Evolutionary conservation across 352 stramenopile species (phyloP), one percentile per base, ranked within the genome.

Genomic region (Pythium volutum): DNA sequence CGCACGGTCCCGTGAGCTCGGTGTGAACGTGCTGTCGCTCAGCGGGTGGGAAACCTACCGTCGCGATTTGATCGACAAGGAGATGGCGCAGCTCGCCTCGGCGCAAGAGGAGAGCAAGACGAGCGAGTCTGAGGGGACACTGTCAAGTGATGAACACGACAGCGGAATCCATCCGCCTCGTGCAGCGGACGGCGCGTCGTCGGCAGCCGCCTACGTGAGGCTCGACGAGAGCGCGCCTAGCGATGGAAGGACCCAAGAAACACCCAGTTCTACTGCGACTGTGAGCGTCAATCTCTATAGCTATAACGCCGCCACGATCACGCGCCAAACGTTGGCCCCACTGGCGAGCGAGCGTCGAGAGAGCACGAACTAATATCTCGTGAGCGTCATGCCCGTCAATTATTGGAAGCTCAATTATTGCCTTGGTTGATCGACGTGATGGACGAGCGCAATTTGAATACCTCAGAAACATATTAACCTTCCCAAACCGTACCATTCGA

Each of bases 1-100:
- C 4, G 45, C 45, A 15, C 43, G 45, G 16, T 45, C 55, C 4
- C 25, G 29, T 5, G 33, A 33, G 23, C 34, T 62, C 8, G 55
- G 45, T 0, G 55, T 62, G 20, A 62, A 62, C 29, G 3, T 34
- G 20, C 23, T 62, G 29, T 52, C 29, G 7, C 34, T 62, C 18
- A 53, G 43, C 6, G 55, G 55, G 11, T 62, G 55, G 55, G 55
- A 62, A 34, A 55, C 20, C 8, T 25, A 62, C 23, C 55, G 55
- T 29, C 55, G 55, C 34, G 41, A 52, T 52, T 26, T 61, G 54
- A 53, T 53, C 15, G 46, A 53, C 12, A 53, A 53, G 18, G 46
- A 53, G 27, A 50, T 29, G 27, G 25, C 43, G 4, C 16, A n/a
- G 10, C 11, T 50, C 20, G 43, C 43, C 43, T 31, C 25, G n/a